Conservation (phyloP, 2,329 filamentous ascomycete species). For the Penicillium sp. region DNA sequence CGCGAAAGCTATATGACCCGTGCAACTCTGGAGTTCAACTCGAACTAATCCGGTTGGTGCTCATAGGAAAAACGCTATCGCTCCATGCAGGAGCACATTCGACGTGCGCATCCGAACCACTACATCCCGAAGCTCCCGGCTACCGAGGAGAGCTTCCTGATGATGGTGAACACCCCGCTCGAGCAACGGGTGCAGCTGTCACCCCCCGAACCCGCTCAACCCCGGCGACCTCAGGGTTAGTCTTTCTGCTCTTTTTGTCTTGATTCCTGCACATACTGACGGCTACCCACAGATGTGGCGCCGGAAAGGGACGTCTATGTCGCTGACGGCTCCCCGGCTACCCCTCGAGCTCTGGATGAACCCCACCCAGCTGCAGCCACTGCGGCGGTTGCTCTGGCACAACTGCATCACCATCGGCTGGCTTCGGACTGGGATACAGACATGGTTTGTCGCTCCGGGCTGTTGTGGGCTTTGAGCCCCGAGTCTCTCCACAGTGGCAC, state of each 20-base stretch:
- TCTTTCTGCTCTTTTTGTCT: conserved; percentile 20
- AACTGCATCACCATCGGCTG: conserved; percentile 75
- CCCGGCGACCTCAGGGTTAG: conserved; percentile 37
- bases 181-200: conserved; percentile 63
- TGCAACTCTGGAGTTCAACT: conserved; percentile 10
- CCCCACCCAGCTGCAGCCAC: conserved; percentile 66
- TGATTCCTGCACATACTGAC: conserved; percentile 14
- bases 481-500: conserved; percentile 18
- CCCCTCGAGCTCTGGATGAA: conserved; percentile 68
- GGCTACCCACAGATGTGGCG: conserved; percentile 50
- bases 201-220: conserved; percentile 36
- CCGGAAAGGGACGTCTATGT: conserved; percentile 64
- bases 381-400: conserved; percentile 81
- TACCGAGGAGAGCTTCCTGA: conserved; percentile 93
- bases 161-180: conserved; percentile 92
- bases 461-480: conserved; percentile 5
- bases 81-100: conserved; percentile 99
- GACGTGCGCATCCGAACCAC: conserved; percentile 91
- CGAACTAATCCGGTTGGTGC: conserved; percentile 9
- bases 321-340: conserved; percentile 66
- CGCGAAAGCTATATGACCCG: neutral
- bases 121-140: conserved; percentile 98
- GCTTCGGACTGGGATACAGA: conserved; percentile 77
- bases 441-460: conserved; percentile 48
- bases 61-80: conserved; percentile 87